These are phyloP conservation scores for Sorghum bicolor DNA, from an alignment of 176 grass and related monocot genomes.

Conservation along the genomic window DNA sequence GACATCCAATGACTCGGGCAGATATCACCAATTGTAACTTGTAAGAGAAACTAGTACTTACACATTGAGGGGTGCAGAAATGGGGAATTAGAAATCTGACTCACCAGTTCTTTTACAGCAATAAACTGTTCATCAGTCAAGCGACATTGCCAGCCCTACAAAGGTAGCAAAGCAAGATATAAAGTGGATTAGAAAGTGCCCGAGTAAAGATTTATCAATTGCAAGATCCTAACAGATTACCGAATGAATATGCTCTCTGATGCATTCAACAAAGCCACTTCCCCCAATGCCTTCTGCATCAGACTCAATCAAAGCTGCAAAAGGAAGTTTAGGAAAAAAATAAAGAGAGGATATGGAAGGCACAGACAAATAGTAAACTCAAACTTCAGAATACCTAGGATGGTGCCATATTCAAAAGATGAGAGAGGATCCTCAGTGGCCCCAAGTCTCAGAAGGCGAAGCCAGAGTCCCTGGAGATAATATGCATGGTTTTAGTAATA, in stretches of 20 bases:
- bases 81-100: constrained; percentile 25
- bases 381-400: constrained; percentile 81
- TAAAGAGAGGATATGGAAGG: constrained; percentile 9
- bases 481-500: constrained; percentile 21
- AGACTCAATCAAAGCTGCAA: constrained; percentile 96
- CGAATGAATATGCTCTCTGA: constrained; percentile 97
- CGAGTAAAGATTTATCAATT: constrained; percentile 13
- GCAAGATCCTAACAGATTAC: constrained; percentile 49
- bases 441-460: constrained; percentile 92
- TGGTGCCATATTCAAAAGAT: constrained; percentile 99
- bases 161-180: constrained; percentile 36
- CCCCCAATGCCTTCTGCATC: constrained; percentile 99
- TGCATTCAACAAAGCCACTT: constrained; percentile 99
- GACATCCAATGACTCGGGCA: constrained; percentile 17
- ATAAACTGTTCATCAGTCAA: constrained; percentile 99
- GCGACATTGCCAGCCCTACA: constrained; percentile 98
- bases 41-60: constrained; percentile 19
- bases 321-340: constrained; percentile 23
- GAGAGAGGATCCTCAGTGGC: constrained; percentile 99
- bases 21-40: not conserved
- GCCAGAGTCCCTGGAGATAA: constrained; percentile 86
- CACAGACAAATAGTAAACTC: constrained; percentile 16
- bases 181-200: constrained; percentile 26
- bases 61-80: not conserved
- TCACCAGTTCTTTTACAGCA: constrained; percentile 98